phyloP scores from a whole-genome alignment of 2,329 filamentous ascomycete species.

The Tolypocladium capitatum region DNA sequence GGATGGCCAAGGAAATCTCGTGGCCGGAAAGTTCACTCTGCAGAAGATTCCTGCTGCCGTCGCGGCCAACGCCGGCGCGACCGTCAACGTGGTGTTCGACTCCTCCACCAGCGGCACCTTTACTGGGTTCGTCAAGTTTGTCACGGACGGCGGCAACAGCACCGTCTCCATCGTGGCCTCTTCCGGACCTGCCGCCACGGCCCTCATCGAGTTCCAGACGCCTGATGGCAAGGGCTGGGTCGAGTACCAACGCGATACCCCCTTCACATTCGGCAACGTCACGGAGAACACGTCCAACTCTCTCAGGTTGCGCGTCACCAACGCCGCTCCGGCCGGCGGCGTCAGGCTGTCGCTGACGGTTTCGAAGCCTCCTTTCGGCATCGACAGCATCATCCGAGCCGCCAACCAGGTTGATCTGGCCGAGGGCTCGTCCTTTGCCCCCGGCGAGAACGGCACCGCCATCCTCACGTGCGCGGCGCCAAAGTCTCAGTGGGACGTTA shows the following conservation, averaged over 20 bases:
- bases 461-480: constrained; percentile 41
- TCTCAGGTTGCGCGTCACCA: constrained; percentile 39
- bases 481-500: constrained; percentile 42
- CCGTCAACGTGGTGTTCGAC: constrained; percentile 33
- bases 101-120: constrained; percentile 33
- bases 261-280: constrained; percentile 43
- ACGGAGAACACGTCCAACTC: constrained; percentile 33
- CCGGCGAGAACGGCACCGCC: constrained; percentile 37
- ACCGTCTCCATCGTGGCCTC: constrained; percentile 34
- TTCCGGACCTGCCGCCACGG: constrained; percentile 33
- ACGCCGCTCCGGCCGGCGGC: constrained; percentile 30
- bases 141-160: constrained; percentile 34
- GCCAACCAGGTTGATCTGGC: constrained; percentile 43
- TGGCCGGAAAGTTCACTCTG: constrained; percentile 35
- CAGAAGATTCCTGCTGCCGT: constrained; percentile 31
- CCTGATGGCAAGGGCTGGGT: constrained; percentile 37
- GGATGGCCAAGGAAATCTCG: constrained; percentile 19
- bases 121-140: constrained; percentile 32
- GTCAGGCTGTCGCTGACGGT: constrained; percentile 41
- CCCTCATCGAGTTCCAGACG: constrained; percentile 41
- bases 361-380: constrained; percentile 46
- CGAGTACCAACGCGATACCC: constrained; percentile 24
- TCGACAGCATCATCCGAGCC: constrained; percentile 38
- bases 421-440: constrained; percentile 37
- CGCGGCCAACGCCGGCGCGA: constrained; percentile 21